These are phyloP conservation scores for Populus tomentosa DNA, from an alignment of 441 rosid genomes.

Conservation along the genomic window DNA sequence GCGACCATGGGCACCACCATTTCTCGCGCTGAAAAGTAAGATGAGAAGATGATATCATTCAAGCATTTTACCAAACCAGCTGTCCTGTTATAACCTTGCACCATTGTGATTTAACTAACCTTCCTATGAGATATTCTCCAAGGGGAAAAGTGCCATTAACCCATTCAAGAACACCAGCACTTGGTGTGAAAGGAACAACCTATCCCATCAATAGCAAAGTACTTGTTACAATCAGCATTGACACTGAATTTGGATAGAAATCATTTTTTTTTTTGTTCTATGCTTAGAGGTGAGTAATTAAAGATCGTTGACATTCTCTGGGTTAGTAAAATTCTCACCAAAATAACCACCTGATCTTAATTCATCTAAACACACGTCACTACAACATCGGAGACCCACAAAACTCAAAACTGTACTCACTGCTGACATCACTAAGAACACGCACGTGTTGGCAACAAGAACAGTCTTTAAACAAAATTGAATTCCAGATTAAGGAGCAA, in stretches of 20 bases:
- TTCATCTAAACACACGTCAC: conserved; percentile 58
- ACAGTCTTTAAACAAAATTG: conserved; percentile 16
- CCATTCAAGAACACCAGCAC: conserved; percentile 99
- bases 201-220: conserved; percentile 29
- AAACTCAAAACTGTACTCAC: conserved; percentile 72
- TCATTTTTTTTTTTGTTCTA: not conserved
- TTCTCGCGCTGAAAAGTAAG: conserved; percentile 57
- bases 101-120: conserved; percentile 42
- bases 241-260: not conserved
- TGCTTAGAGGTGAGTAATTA: not conserved
- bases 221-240: conserved; percentile 1
- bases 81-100: conserved; percentile 3
- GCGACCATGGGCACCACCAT: conserved; percentile 90
- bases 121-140: conserved; percentile 93
- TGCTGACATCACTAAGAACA: conserved; percentile 56
- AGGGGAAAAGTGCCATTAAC: conserved; percentile 97
- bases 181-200: conserved; percentile 99
- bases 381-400: conserved; percentile 62
- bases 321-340: conserved; percentile 37
- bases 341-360: conserved; percentile 53
- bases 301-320: conserved; percentile 16
- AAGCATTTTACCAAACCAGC: conserved; percentile 13
- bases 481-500: not conserved
- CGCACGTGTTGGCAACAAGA: conserved; percentile 50
- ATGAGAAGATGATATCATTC: conserved; percentile 12